phyloP scores from a whole-genome alignment of 164 flowering plant genomes.

The Sextonia rubra region DNA sequence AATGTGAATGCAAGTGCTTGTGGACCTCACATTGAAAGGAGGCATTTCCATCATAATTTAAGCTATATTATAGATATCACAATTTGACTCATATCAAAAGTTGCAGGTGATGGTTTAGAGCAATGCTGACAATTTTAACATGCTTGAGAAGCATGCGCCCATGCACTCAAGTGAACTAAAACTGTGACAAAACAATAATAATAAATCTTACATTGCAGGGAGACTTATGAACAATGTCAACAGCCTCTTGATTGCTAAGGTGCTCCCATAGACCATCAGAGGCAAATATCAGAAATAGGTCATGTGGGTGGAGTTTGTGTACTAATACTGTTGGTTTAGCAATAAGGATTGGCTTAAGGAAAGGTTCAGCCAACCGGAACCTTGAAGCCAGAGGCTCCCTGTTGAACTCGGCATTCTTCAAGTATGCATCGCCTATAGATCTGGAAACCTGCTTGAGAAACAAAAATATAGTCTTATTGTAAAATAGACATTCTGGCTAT shows the following conservation, averaged over 20 bases:
- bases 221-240: constrained; percentile 58
- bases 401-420: constrained; percentile 78
- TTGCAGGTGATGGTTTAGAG: neutral
- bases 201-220: constrained; percentile 62
- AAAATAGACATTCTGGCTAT: neutral
- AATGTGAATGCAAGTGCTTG: neutral
- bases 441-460: constrained; percentile 63
- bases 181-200: neutral
- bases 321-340: constrained; percentile 71
- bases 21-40: neutral
- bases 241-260: constrained; percentile 87
- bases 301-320: constrained; percentile 57
- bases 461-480: neutral
- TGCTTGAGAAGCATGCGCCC: neutral
- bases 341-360: constrained; percentile 62
- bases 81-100: no score
- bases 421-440: constrained; percentile 91
- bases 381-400: constrained; percentile 63
- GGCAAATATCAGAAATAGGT: constrained; percentile 82
- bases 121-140: neutral
- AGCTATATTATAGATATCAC: neutral
- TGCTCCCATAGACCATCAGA: constrained; percentile 97
- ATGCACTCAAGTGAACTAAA: neutral
- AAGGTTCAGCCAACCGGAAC: constrained; percentile 66
- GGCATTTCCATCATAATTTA: neutral